These are phyloP conservation scores for Barnettozyma pratensis DNA, from an alignment of 805 yeast genomes.

Conservation along the genomic window DNA sequence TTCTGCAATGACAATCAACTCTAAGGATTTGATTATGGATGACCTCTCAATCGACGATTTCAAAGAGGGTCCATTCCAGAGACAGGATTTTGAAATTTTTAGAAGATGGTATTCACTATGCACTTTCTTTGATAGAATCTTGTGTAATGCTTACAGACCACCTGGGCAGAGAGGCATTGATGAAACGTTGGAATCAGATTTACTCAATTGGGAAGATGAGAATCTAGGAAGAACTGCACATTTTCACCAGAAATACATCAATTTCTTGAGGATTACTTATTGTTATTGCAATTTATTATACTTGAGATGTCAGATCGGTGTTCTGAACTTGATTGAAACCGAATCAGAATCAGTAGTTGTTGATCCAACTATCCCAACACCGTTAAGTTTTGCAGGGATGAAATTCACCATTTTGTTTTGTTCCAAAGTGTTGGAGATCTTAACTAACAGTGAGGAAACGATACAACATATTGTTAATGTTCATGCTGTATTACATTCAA, in stretches of 20 bases:
- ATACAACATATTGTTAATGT: slow-evolving; percentile 7
- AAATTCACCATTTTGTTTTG: slow-evolving; percentile 3
- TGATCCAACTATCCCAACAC: background rate
- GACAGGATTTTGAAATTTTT: slow-evolving; percentile 3
- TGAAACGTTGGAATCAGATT: slow-evolving; percentile 7
- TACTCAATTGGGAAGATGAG: slow-evolving; percentile 5
- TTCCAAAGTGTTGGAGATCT: background rate
- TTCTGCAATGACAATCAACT: slow-evolving; percentile 8
- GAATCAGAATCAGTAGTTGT: background rate
- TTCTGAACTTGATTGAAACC: slow-evolving; percentile 7
- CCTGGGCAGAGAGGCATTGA: slow-evolving; percentile 7
- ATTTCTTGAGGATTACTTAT: background rate
- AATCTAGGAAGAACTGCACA: background rate
- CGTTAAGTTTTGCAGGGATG: slow-evolving; percentile 8
- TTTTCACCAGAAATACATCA: background rate
- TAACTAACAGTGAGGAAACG: background rate
- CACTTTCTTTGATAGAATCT: slow-evolving; percentile 5
- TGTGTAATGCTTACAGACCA: slow-evolving; percentile 8
- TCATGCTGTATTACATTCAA: slow-evolving; percentile 5
- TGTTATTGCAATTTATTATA: slow-evolving; percentile 5
- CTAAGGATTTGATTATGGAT: slow-evolving; percentile 6
- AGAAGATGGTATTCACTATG: slow-evolving; percentile 5
- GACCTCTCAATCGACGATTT: slow-evolving; percentile 6
- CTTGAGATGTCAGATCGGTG: slow-evolving; percentile 9
- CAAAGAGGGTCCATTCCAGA: slow-evolving; percentile 1